Evolutionary conservation across 139 green algal species (phyloP).

Genomic region (Parachlorella kessleri): DNA sequence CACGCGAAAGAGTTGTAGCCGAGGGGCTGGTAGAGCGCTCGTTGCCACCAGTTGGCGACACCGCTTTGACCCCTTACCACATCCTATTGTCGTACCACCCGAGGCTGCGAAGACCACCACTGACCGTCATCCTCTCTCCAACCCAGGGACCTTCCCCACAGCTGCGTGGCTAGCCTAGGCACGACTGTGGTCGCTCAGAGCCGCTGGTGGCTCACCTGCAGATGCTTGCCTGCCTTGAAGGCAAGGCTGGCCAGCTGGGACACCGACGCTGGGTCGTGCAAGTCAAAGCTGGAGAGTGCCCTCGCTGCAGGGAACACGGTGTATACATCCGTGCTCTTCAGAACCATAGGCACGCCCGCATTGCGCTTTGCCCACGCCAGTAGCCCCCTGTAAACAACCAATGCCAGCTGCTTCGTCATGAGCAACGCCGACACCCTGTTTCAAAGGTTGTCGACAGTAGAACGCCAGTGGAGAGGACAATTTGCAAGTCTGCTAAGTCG

Average conservation of each 20-base stretch:
- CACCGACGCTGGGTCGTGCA: slow-evolving; percentile 7
- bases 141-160: neutral
- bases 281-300: neutral
- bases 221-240: neutral
- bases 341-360: slow-evolving; percentile 2
- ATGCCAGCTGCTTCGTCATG: too few species aligned
- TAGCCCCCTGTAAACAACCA: slow-evolving; percentile 7
- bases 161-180: neutral
- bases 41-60: too few species aligned
- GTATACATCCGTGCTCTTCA: slow-evolving; percentile 5
- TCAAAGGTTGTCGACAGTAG: too few species aligned
- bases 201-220: slow-evolving; percentile 2
- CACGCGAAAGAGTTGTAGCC: too few species aligned
- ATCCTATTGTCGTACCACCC: too few species aligned
- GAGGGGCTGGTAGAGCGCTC: too few species aligned
- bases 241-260: neutral
- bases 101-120: neutral
- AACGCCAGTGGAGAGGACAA: too few species aligned
- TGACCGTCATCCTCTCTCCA: neutral
- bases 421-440: too few species aligned
- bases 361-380: slow-evolving; percentile 3
- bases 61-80: too few species aligned
- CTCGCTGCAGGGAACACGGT: neutral
- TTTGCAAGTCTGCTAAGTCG: too few species aligned
- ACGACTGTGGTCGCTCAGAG: neutral